Base-by-base conservation (phyloP, 164 flowering plant species). In the Vitis rupestris region DNA sequence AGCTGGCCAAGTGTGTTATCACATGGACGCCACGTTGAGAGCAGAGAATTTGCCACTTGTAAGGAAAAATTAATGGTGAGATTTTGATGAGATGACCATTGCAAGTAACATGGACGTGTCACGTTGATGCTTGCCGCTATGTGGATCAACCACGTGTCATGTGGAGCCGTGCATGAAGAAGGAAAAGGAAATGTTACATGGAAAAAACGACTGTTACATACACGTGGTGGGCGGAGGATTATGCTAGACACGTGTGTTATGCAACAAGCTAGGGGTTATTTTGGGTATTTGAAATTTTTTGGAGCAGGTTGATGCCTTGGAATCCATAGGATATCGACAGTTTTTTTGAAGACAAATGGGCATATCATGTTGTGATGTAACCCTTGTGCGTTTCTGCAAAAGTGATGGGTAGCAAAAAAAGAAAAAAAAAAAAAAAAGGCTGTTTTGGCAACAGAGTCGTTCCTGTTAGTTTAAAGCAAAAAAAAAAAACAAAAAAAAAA, bases 21-120 rank as follows among this genome's bases (percentile, higher is more conserved):
- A 57, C 59, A 57, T 57, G 59, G 29, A 19, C 9, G 11, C 27
- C 59, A 16, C 59, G 23, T 57, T 19, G 29, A 2, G 27, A 16
- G 59, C 59, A 19, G 19, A 8, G 9, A n/a, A 16, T 57, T n/a
- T 16, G 59, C 23, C 59, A 57, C 15, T 37, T 37, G 44, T 37
- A 37, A 37, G 7, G 44, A 2, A 37, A 37, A 37, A 6, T 37
- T 6, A 37, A 37, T 37, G 8, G 44, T 6, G 44, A 37, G 44
- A 44, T 15, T 30, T 12, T 6, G 30, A 17, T 6, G 17, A 37
- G 23, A 31, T 30, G 13, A 19, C 29, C 4, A 23, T 51, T 17
- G 52, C 68, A 65, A 23, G 68, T 58, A 44, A 54, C 55, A 58
- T 6, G 5, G 8, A 47, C 70, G 61, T 67, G 61, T 67, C 61